A percentile compares a stretch with the other conserved stretches of the same genome.
These are phyloP conservation scores for Elsinoe necatrix DNA, from an alignment of 2,329 filamentous ascomycete species.

Conservation along the genomic window DNA sequence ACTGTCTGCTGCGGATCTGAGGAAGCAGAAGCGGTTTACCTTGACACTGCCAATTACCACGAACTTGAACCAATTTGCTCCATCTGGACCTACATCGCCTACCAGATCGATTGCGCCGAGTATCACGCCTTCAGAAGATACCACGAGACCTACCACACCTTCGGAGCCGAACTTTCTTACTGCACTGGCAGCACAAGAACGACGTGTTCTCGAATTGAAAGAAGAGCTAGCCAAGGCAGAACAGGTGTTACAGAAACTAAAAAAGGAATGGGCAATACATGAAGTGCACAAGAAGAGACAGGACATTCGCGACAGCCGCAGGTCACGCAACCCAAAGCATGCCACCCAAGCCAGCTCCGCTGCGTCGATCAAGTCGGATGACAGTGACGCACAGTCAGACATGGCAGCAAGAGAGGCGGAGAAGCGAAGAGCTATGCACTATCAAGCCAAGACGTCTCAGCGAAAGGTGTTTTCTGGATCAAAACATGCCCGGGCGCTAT, in stretches of 20 bases:
- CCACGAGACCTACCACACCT: constrained; percentile 32
- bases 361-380: constrained; percentile 29
- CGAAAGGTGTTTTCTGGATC: constrained; percentile 56
- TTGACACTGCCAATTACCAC: constrained; percentile 43
- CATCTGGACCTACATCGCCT: constrained; percentile 28
- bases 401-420: constrained; percentile 52
- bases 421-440: constrained; percentile 23
- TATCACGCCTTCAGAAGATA: constrained; percentile 38
- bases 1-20: not conserved
- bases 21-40: constrained; percentile 37
- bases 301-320: constrained; percentile 53
- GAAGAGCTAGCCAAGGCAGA: constrained; percentile 86
- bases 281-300: constrained; percentile 69
- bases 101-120: constrained; percentile 23
- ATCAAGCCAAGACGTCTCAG: constrained; percentile 34
- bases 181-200: constrained; percentile 84
- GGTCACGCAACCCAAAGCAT: constrained; percentile 21
- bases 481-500: constrained; percentile 39
- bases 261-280: constrained; percentile 72
- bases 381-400: constrained; percentile 1
- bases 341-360: constrained; percentile 10
- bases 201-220: constrained; percentile 78
- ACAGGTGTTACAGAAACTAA: constrained; percentile 63
- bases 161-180: constrained; percentile 58
- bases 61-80: constrained; percentile 24